These are phyloP conservation scores for Luffa aegyptiaca DNA, from an alignment of 306 rosid species.

Conservation along the genomic window DNA sequence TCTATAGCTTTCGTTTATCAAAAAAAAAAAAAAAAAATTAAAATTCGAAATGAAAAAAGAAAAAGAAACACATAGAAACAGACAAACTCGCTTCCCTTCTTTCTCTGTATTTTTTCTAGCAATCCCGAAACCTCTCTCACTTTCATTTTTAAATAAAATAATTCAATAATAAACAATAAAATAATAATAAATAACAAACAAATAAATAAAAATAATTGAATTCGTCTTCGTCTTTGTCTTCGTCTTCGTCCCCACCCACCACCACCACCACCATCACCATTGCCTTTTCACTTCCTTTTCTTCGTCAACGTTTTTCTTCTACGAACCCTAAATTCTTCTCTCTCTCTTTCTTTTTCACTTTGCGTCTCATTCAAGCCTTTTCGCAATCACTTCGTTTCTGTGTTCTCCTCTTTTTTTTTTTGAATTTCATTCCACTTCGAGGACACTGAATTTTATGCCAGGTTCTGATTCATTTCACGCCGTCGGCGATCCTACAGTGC, in stretches of 20 bases:
- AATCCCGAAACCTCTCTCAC: neutral
- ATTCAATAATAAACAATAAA: neutral
- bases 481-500: neutral
- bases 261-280: slow-evolving; percentile 14
- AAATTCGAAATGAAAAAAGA: too few species aligned
- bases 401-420: neutral
- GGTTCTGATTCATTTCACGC: neutral
- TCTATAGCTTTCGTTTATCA: too few species aligned
- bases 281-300: slow-evolving; percentile 9
- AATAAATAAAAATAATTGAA: neutral
- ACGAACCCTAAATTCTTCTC: neutral
- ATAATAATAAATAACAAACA: too few species aligned
- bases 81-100: too few species aligned
- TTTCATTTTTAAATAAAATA: neutral
- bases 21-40: too few species aligned
- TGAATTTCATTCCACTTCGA: neutral
- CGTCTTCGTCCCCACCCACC: slow-evolving; percentile 13
- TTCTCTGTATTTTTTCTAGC: neutral
- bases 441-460: neutral
- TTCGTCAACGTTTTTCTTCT: slow-evolving; percentile 24
- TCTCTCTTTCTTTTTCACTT: neutral
- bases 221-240: neutral
- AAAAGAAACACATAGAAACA: too few species aligned
- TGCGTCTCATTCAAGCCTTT: slow-evolving; percentile 16
- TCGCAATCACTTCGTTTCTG: neutral